Conservation (phyloP, 352 stramenopile species). For the Globisporangium polare region DNA sequence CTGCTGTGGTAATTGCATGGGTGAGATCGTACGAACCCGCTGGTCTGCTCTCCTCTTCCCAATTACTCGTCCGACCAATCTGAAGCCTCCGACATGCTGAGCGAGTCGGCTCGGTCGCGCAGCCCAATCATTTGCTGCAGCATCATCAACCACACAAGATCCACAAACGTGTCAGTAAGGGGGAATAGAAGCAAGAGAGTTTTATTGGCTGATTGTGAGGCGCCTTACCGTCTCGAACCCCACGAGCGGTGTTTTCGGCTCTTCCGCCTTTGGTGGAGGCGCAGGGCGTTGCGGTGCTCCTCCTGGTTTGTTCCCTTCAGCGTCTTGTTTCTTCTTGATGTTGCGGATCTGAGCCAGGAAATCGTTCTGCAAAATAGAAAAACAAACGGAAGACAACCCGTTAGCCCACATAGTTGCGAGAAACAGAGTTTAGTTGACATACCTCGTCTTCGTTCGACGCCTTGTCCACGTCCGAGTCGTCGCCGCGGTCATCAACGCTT, state of each 20-base stretch:
- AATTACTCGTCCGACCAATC: slow-evolving; percentile 82
- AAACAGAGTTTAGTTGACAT: not conserved
- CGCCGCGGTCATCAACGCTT: slow-evolving; percentile 39
- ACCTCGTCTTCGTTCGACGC: slow-evolving; percentile 70
- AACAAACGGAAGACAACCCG: not conserved
- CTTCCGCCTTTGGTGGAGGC: slow-evolving; percentile 36
- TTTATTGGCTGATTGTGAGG: no score
- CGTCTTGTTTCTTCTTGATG: slow-evolving; percentile 80
- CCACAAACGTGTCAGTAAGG: slow-evolving; percentile 8
- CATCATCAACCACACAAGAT: slow-evolving; percentile 1
- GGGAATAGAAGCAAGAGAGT: not conserved
- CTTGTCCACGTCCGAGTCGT: slow-evolving; percentile 44
- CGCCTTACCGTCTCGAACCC: slow-evolving; percentile 55
- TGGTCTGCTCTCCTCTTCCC: no score
- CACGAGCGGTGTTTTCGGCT: slow-evolving; percentile 49
- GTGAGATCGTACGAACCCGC: not conserved
- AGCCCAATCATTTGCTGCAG: slow-evolving; percentile 82
- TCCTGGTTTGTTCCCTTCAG: slow-evolving; percentile 25
- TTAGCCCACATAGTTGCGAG: not conserved
- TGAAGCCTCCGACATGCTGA: slow-evolving; percentile 82
- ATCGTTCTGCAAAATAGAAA: slow-evolving; percentile 36
- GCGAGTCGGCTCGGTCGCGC: slow-evolving; percentile 64
- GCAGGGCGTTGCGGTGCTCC: slow-evolving; percentile 19
- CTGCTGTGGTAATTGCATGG: not conserved
- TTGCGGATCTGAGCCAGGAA: slow-evolving; percentile 77